Evolutionary conservation across 192 early-diverging fungal species (phyloP).

Genomic region (Entophlyctis helioformis): DNA sequence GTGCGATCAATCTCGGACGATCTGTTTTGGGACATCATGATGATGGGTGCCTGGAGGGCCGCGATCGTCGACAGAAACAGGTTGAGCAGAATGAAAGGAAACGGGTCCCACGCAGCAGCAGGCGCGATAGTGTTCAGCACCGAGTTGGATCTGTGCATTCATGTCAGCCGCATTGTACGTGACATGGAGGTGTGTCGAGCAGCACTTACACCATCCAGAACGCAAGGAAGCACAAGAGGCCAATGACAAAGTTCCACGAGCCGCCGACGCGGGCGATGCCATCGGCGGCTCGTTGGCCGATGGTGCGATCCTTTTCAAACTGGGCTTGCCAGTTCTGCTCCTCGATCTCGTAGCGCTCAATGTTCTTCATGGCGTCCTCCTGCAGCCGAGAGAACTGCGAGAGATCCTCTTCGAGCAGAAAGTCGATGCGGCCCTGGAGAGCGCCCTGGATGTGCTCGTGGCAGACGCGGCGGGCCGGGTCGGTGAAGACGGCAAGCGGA

Average conservation of each 20-base stretch:
- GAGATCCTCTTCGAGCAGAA: constrained; percentile 20
- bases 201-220: constrained; percentile 7
- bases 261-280: constrained; percentile 21
- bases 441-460: too few relatives aligned
- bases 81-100: constrained; percentile 34
- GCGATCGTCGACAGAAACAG: constrained; percentile 26
- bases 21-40: constrained; percentile 41
- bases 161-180: too few relatives aligned
- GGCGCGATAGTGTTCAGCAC: too few relatives aligned
- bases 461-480: too few relatives aligned
- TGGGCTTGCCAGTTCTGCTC: constrained; percentile 28
- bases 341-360: constrained; percentile 21
- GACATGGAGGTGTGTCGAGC: too few relatives aligned
- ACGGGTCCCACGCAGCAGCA: constrained; percentile 19
- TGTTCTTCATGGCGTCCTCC: constrained; percentile 27
- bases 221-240: constrained; percentile 13
- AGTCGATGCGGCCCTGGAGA: too few relatives aligned
- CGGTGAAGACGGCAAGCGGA: too few relatives aligned
- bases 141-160: too few relatives aligned
- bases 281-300: constrained; percentile 22
- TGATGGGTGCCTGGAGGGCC: constrained; percentile 31
- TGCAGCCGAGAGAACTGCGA: constrained; percentile 10
- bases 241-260: constrained; percentile 21
- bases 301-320: constrained; percentile 24
- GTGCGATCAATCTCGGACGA: constrained; percentile 20